Evolutionary conservation across 352 stramenopile species (phyloP).

Genomic region (Globisporangium orthogonon): DNA sequence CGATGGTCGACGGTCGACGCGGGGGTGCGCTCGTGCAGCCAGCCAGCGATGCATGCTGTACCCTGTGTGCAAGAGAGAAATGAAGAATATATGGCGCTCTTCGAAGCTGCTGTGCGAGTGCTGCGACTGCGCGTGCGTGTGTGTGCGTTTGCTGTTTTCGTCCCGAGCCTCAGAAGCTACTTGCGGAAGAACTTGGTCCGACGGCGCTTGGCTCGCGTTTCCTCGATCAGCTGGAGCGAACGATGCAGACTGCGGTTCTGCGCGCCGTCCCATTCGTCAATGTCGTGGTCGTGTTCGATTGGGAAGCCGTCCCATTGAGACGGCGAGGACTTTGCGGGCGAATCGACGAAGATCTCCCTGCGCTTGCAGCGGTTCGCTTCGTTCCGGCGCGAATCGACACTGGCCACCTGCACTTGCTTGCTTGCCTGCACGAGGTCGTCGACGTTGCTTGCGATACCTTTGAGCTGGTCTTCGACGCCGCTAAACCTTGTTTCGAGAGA

Average conservation of each 20-base stretch:
- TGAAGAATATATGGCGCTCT: slow-evolving; percentile 14
- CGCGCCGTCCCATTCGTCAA: neutral
- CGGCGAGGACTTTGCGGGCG: neutral
- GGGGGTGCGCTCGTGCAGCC: neutral
- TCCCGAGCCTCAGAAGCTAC: neutral
- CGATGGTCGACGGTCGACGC: neutral
- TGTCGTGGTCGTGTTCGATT: neutral
- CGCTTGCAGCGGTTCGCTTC: slow-evolving; percentile 4
- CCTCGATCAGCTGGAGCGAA: slow-evolving; percentile 33
- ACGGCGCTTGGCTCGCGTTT: slow-evolving; percentile 37
- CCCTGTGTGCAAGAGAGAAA: slow-evolving; percentile 9
- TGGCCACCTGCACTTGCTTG: slow-evolving; percentile 7
- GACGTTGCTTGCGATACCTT: slow-evolving; percentile 19
- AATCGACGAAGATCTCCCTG: neutral
- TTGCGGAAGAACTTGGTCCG: slow-evolving; percentile 13
- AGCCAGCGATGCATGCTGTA: slow-evolving; percentile 8
- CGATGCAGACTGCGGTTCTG: slow-evolving; percentile 16
- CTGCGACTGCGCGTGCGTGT: slow-evolving; percentile 6
- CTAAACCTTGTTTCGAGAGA: slow-evolving; percentile 16
- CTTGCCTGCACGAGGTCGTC: slow-evolving; percentile 14
- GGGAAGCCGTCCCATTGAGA: neutral
- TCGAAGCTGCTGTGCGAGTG: slow-evolving; percentile 5
- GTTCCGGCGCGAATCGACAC: neutral
- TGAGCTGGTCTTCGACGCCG: slow-evolving; percentile 22
- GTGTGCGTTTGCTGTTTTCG: slow-evolving; percentile 11